A percentile compares a stretch with the other conserved stretches of the same genome.
Evolutionary conservation across 441 rosid genomes (phyloP).

Genomic region (Arabidopsis lyrata): DNA sequence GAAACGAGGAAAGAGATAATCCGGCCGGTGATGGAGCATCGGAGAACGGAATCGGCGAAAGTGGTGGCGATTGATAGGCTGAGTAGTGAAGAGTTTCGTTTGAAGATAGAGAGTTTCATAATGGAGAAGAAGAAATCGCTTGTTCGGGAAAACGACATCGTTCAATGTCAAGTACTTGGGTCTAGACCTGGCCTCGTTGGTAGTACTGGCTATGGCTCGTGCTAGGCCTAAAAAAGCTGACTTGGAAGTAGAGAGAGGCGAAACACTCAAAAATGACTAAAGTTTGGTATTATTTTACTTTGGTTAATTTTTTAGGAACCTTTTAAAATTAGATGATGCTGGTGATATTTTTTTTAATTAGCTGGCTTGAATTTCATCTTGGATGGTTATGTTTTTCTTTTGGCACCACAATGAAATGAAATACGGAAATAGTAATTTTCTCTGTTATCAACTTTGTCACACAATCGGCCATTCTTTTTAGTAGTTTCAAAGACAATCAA

Average conservation of each 20-base stretch:
- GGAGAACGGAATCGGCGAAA: conserved; percentile 37
- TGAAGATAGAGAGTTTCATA: conserved; percentile 31
- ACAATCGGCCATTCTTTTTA: too few relatives aligned
- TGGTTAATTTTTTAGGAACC: neutral
- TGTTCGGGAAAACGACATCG: conserved; percentile 21
- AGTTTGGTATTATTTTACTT: neutral
- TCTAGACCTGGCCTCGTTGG: conserved; percentile 6
- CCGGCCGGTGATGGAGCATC: neutral
- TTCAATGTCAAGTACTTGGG: neutral
- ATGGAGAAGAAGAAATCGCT: conserved; percentile 24
- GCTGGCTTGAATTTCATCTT: conserved; percentile 5
- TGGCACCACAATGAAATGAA: neutral
- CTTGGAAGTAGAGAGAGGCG: neutral
- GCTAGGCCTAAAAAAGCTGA: neutral
- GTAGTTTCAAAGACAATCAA: too few relatives aligned
- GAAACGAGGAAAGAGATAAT: conserved; percentile 17
- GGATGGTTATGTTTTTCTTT: neutral
- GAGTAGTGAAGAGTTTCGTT: conserved; percentile 33
- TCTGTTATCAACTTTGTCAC: neutral
- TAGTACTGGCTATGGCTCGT: conserved; percentile 28
- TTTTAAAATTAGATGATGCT: conserved; percentile 16
- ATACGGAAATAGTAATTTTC: neutral
- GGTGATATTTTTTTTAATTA: neutral
- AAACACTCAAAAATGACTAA: neutral
- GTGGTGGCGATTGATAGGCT: conserved; percentile 9